Evolutionary conservation across 129 eudicot species (phyloP).

Genomic region (Logfia minima): DNA sequence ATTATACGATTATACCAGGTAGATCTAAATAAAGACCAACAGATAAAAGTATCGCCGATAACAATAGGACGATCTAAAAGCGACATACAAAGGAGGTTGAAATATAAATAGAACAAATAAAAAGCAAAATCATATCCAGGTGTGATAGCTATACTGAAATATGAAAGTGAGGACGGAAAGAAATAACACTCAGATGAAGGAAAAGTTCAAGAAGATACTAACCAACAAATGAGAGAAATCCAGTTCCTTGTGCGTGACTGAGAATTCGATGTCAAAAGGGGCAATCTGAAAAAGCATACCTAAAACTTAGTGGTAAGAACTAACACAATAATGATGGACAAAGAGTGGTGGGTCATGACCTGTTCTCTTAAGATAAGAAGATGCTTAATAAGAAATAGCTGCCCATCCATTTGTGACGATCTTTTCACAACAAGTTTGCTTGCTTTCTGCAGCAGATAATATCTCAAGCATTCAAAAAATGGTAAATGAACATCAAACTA

Average conservation of each 20-base stretch:
- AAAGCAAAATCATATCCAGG: background rate
- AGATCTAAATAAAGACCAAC: background rate
- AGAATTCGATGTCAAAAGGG: slow-evolving; percentile 96
- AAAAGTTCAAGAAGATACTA: slow-evolving; percentile 31
- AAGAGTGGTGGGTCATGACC: slow-evolving; percentile 39
- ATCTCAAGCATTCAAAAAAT: slow-evolving; percentile 14
- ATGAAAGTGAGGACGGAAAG: background rate
- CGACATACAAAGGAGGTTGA: background rate
- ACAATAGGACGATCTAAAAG: background rate
- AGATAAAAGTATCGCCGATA: background rate
- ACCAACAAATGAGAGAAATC: slow-evolving; percentile 99
- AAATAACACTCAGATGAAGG: background rate
- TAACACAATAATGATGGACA: background rate
- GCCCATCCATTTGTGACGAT: slow-evolving; percentile 95
- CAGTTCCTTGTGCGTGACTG: slow-evolving; percentile 94
- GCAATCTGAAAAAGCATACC: slow-evolving; percentile 67
- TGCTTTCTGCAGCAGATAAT: slow-evolving; percentile 67
- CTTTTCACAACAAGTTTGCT: slow-evolving; percentile 74
- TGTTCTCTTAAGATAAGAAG: slow-evolving; percentile 95
- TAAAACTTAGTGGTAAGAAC: slow-evolving; percentile 30
- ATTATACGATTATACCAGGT: background rate
- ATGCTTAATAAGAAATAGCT: slow-evolving; percentile 89
- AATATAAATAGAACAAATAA: background rate
- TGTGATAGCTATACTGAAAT: slow-evolving; percentile 1
- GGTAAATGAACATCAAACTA: slow-evolving; percentile 1